Evolutionary conservation across 495 filamentous ascomycete species (phyloP).

Genomic region (Staphylotrichum longicolle): DNA sequence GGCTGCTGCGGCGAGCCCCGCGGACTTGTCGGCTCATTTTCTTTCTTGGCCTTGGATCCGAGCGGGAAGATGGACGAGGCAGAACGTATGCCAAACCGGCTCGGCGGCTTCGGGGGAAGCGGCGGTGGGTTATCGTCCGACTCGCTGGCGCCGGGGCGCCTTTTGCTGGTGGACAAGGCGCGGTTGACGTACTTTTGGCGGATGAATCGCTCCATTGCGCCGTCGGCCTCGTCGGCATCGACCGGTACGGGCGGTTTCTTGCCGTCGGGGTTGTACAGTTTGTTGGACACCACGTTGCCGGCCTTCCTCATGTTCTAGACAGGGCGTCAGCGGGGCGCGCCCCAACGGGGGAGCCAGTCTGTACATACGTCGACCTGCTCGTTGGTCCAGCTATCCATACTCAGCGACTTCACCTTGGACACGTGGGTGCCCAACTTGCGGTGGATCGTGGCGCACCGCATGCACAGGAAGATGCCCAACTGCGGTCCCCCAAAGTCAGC

Average conservation of each 20-base stretch:
- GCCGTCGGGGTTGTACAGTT: conserved; percentile 80
- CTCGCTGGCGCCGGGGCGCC: conserved; percentile 44
- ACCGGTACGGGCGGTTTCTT: conserved; percentile 77
- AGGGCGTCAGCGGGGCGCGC: conserved; percentile 25
- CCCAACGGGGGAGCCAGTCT: conserved; percentile 6
- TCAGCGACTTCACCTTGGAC: conserved; percentile 96
- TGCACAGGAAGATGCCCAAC: conserved; percentile 95
- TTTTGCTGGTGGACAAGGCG: conserved; percentile 35
- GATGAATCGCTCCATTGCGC: conserved; percentile 90
- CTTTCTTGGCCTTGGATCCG: conserved; percentile 42
- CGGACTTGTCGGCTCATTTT: conserved; percentile 30
- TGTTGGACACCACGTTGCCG: conserved; percentile 82
- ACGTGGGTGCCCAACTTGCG: conserved; percentile 97
- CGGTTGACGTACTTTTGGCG: conserved; percentile 81
- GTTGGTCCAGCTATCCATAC: conserved; percentile 93
- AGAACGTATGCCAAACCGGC: conserved; percentile 73
- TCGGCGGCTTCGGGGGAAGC: conserved; percentile 76
- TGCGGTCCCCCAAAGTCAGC: conserved; percentile 38
- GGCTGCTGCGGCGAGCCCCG: conserved; percentile 26
- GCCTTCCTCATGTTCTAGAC: conserved; percentile 83
- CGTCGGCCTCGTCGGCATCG: conserved; percentile 87
- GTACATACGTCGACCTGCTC: conserved; percentile 88
- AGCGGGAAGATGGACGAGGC: conserved; percentile 66
- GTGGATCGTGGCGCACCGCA: conserved; percentile 94
- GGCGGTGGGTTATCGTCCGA: conserved; percentile 68